Evolutionary conservation across 1,284 basidiomycete genomes (phyloP), one percentile per base, ranked within the genome.

Genomic region (Heterobasidion irregulare): DNA sequence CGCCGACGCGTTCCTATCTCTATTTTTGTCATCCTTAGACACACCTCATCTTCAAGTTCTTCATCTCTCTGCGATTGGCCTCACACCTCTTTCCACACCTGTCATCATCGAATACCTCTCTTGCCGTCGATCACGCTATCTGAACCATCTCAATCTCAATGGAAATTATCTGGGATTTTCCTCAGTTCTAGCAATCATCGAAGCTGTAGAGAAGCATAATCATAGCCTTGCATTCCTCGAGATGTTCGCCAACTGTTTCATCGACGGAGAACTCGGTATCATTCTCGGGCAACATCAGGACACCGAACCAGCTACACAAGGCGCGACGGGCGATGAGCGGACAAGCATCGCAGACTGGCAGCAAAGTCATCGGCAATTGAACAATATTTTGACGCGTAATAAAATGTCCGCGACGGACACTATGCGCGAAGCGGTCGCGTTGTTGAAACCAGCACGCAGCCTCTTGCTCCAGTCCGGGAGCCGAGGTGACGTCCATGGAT

Each of bases 141-240:
- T 87, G 15, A 71, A 75, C 52, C 34, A 50, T 50, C 69, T 87
- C 45, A 77, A 75, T 59, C 73, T 77, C 56, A 86, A 78, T 63
- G 80, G 77, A 15, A 87, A 87, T 59, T 65, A 64, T 9, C 70
- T 87, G 2, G 79, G 78, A 2, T 65, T 70, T 38, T 70, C 66
- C 0, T 75, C 72, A 0, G 71, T 82, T 16, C 66, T 67, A 54
- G 64, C 70, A 6, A 75, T 87, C 36, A 64, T 81, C 34, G 65
- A 70, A 41, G 73, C 75, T 9, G 69, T 83, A 2, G 67, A 74
- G 56, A 66, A 62, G 41, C 61, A 69, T 44, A 86, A 86, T 63
- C 83, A 75, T 64, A 68, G 72, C 4, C 65, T 87, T 8, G 65
- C 69, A 19, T 71, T 65, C 50, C 64, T 84, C 46, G 83, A 84